Base-by-base conservation (phyloP, 2,329 filamentous ascomycete genomes). In the Verticillium zaregamsianum region DNA sequence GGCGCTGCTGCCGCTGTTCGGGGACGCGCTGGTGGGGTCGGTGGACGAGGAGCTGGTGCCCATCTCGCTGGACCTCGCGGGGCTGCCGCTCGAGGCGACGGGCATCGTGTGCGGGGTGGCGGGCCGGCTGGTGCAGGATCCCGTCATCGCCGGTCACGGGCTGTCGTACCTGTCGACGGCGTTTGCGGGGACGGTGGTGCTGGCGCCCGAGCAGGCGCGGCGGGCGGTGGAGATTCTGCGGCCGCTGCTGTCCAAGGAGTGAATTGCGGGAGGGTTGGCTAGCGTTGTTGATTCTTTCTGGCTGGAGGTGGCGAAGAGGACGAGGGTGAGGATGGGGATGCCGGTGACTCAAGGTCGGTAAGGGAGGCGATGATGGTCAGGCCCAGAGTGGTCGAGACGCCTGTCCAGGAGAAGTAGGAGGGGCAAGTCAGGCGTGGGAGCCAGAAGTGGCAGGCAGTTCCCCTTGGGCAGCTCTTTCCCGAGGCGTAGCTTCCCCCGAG, bases 101-200 rank as follows among this genome's bases (percentile, higher is more conserved):
- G 94, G 94, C 25, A 97, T 99, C 62, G 92, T 99, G 3, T 97
- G 93, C 68, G 94, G 95, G 32, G 92, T 99, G 2, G 93, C 94
- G 0, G 92, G 93, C 31, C 85, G 88, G 60, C 80, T 98, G 32
- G 90, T 93, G 1, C 86, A 90, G 58, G 90, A 91, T 55, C 88
- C 92, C 74, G 78, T 78, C 67, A 72, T 73, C 37, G 77, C 79
- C 63, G 82, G 76, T 66, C 86, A 92, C 1, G 93, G 97, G 73
- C 88, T 98, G 76, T 94, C 90, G 62, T 98, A 97, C 73, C 79
- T 98, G 65, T 95, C 90, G 64, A 98, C 94, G 0, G 93, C 92
- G 5, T 85, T 90, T 52, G 92, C 93, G 0, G 94, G 94, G 1
- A 93, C 92, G 5, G 94, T 98, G 11, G 93, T 98, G 70, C 85